Base-by-base conservation (phyloP, 2,329 filamentous ascomycete species). In the Claviceps digitariae region DNA sequence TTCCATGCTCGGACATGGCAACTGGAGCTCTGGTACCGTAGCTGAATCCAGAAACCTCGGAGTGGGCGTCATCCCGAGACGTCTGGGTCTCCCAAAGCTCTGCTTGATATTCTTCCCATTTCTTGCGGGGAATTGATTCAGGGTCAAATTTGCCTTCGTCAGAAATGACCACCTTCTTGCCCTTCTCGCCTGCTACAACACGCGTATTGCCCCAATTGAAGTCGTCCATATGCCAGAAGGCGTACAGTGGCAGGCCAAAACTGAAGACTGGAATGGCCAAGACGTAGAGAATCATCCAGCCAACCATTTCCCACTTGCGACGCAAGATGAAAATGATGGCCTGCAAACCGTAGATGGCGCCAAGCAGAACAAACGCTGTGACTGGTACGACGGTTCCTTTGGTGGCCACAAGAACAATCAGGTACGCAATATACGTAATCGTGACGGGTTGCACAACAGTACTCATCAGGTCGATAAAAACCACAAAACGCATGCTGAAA, bases 201-300 rank as follows among this genome's bases (percentile, higher is more conserved):
- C 93, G 91, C 43, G 93, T 98, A 71, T 96, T 98, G 71, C 93
- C 93, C 93, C 93, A 98, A 63, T 86, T 87, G 80, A 98, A 98
- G 72, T 98, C 93, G 69, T 98, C 93, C 93, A 97, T 97, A 73
- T 96, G 81, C 93, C 93, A 98, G 79, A 98, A 98, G 50, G 91
- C 79, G 69, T 97, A 97, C 29, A 98, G 73, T 0, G 93, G 93
- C 46, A 98, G 78, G 55, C 80, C 90, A 58, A 95, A 89, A 45
- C 87, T 84, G 77, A 95, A 98, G 58, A 98, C 81, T 0, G 91
- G 91, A 57, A 95, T 86, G 52, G 93, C 91, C 31, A 93, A 58
- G 55, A 98, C 80, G 69, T 98, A 98, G 57, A 98, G 82, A 60
- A 98, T 76, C 90, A 98, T 96, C 93, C 93, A 98, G 38, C 91